Evolutionary conservation across 1,284 basidiomycete genomes (phyloP), one percentile per base, ranked within the genome.

Genomic region (Coniferiporia sulphurascens): DNA sequence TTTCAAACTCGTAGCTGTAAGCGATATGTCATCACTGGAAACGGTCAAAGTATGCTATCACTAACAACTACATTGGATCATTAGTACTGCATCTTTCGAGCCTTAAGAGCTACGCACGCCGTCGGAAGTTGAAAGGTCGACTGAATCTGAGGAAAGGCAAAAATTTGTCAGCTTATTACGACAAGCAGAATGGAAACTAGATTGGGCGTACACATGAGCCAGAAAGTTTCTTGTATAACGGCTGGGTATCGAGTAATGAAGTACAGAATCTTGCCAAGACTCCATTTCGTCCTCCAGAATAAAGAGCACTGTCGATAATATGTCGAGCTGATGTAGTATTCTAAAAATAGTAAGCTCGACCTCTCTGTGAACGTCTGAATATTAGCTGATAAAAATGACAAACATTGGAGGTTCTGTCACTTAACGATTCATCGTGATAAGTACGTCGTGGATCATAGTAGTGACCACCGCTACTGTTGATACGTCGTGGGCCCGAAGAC

Each of bases 361-460:
- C 58, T 59, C 58, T n/a, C 58, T 59, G n/a, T 22, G 8, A 35
- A 19, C 27, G 22, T 27, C 5, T 5, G 21, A 13, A 7, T 10
- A 27, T 34, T 27, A 32, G 22, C n/a, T 27, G 22, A 13, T 7
- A 27, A 3, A 27, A 8, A 50, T 50, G 22, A 32, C 8, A 10
- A 17, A 17, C 9, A 5, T 17, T 8, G 4, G n/a, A 51, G 9
- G 38, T 5, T 27, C 5, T 27, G 36, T 19, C 13, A 54, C 51
- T 17, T 46, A 60, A 52, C 51, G 36, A 12, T 43, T 10, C 9
- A 60, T 12, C 7, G 52, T 60, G 17, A 60, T 13, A 4, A 60
- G 12, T 15, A 49, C 55, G 41, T 60, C 58, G 22, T 60, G 55
- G n/a, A 60, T 19, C 58, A 60, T 60, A 45, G 55, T 38, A 8